These are phyloP conservation scores for Gloeopeniophorella convolvens DNA, from an alignment of 768 basidiomycete species.

Conservation along the genomic window DNA sequence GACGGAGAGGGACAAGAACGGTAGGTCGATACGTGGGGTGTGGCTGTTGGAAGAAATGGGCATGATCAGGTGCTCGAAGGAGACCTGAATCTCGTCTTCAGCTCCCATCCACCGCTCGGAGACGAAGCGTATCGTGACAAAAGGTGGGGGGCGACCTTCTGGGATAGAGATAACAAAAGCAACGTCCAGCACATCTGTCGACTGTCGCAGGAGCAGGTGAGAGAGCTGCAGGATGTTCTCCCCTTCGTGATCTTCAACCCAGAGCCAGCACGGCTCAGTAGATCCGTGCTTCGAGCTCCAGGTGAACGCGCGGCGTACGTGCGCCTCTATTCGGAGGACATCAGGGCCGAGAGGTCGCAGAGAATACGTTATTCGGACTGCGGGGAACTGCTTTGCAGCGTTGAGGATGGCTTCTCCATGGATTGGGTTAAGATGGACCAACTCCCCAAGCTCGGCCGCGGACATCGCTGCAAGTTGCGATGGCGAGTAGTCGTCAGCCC, in stretches of 20 bases:
- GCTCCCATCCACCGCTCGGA: constrained; percentile 95
- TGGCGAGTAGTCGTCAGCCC: constrained; percentile 76
- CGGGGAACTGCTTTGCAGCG: constrained; percentile 83
- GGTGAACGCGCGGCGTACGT: constrained; percentile 59
- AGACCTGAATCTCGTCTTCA: constrained; percentile 62
- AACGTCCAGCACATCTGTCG: constrained; percentile 50
- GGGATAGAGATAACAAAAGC: constrained; percentile 80
- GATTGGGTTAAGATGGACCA: constrained; percentile 79
- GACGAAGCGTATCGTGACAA: constrained; percentile 67
- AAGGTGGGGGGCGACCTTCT: constrained; percentile 48
- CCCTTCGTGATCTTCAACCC: constrained; percentile 87
- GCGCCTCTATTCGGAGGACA: constrained; percentile 69
- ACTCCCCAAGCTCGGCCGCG: constrained; percentile 63
- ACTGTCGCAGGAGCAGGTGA: constrained; percentile 63
- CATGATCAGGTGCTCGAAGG: constrained; percentile 69
- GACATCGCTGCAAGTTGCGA: constrained; percentile 63
- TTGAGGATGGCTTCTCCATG: constrained; percentile 75
- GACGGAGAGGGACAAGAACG: constrained; percentile 57
- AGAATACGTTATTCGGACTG: constrained; percentile 53
- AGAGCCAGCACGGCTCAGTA: constrained; percentile 88
- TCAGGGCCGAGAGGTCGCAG: constrained; percentile 82
- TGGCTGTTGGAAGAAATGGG: constrained; percentile 52
- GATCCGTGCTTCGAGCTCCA: constrained; percentile 79
- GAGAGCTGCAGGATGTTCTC: constrained; percentile 75
- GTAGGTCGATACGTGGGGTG: constrained; percentile 62